phyloP scores from a whole-genome alignment of 768 basidiomycete genomes.

The Suillus alpinus region DNA sequence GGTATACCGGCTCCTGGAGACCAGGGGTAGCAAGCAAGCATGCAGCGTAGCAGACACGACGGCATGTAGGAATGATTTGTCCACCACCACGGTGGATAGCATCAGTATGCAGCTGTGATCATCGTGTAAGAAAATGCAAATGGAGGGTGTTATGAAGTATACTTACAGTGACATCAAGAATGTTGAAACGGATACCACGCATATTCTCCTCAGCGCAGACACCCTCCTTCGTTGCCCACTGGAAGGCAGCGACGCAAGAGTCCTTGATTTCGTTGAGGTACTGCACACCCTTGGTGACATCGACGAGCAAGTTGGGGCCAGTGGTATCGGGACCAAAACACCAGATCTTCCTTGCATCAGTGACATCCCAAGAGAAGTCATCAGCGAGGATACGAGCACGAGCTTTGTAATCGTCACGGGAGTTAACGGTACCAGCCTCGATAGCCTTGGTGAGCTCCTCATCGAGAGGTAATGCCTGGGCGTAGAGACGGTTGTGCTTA shows the following conservation, averaged over 20 bases:
- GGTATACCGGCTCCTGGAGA: conserved; percentile 96
- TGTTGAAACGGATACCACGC: conserved; percentile 96
- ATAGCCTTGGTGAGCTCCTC: conserved; percentile 95
- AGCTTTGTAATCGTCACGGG: conserved; percentile 97
- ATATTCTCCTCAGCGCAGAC: conserved; percentile 96
- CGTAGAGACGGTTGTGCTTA: conserved; percentile 99
- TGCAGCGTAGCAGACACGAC: conserved; percentile 95
- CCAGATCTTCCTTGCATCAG: conserved; percentile 99
- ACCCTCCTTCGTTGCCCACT: conserved; percentile 99
- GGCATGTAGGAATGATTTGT: conserved; percentile 95
- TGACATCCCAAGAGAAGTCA: conserved; percentile 97
- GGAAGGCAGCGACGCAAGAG: conserved; percentile 98
- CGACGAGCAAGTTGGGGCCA: conserved; percentile 94
- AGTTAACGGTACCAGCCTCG: conserved; percentile 76
- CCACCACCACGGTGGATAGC: conserved; percentile 99
- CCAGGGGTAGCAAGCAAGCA: conserved; percentile 87
- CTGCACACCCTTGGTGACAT: conserved; percentile 98
- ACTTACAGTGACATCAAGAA: conserved; percentile 90
- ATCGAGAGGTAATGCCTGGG: conserved; percentile 89
- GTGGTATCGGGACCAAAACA: conserved; percentile 99
- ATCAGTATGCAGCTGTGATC: conserved; percentile 84
- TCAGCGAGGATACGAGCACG: conserved; percentile 96
- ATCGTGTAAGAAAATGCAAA: background rate
- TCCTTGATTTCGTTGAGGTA: conserved; percentile 99
- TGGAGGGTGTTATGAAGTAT: conserved; percentile 2